Base-by-base conservation (phyloP, 495 filamentous ascomycete genomes). In the Aspergillus ellipticus region DNA sequence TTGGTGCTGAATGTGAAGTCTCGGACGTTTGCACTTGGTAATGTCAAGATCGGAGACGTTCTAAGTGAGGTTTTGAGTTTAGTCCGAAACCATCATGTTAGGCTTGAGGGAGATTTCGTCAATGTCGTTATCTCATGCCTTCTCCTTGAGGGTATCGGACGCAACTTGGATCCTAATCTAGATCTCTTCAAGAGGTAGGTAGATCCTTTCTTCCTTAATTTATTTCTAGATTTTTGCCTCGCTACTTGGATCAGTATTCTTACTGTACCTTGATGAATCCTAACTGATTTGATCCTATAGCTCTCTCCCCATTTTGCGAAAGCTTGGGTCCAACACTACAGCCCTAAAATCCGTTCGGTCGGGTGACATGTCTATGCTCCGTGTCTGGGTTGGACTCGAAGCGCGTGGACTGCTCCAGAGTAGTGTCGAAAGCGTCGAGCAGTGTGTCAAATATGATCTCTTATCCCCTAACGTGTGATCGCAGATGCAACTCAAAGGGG, bases 111-210 rank as follows among this genome's bases (percentile, higher is more conserved):
- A 2, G 95, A 99, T 66, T 99, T 97, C 69, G 93, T 97, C 52
- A 99, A 99, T 64, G 94, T 99, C 2, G 93, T 99, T 16, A 89
- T 99, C 51, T 93, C 88, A 29, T 96, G 97, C 47, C 77, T 99
- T 35, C 77, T 99, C 1, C 77, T 99, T 1, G 95, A 99, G 66
- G 95, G 95, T 0, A 97, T 99, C 57, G 95, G 95, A 0, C 80
- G 95, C 42, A 88, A 74, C 56, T 76, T 99, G 29, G 84, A 99
- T 67, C 94, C 94, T 0, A 75, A 90, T 33, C 71, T 97, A 21
- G 95, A 99, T 71, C 75, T 99, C 3, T 85, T 99, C 64, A 86
- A 88, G 65, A 89, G 85, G 86, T 87, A 65, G 66, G 76, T 73
- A 37, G 20, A 49, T 35, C 39, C 39, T 29, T 17, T 19, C 46